phyloP scores from a whole-genome alignment of 805 yeast genomes.

The Yamadazyma takamatsuzukensis region DNA sequence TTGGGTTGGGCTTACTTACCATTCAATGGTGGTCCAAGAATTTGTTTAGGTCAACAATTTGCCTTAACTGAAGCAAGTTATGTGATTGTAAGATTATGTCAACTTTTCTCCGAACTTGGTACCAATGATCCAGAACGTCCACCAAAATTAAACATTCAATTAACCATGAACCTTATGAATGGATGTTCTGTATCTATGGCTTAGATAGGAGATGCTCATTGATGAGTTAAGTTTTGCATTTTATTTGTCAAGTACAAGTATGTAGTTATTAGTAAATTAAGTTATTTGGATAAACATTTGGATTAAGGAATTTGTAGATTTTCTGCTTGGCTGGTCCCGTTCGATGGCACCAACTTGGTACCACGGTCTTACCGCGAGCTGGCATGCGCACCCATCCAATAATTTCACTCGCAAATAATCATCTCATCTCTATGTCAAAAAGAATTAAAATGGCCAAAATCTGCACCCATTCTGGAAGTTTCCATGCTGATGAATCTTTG shows the following conservation, averaged over 20 bases:
- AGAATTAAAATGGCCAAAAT: slow-evolving; percentile 46
- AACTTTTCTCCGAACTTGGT: slow-evolving; percentile 17
- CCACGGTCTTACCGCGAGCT: too few relatives aligned
- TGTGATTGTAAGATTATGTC: slow-evolving; percentile 34
- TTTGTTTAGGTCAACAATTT: slow-evolving; percentile 55
- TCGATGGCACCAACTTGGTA: too few relatives aligned
- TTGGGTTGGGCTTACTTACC: slow-evolving; percentile 50
- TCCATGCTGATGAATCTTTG: slow-evolving; percentile 95
- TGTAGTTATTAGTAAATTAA: not conserved
- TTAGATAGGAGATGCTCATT: not conserved
- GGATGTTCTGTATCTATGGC: too few relatives aligned
- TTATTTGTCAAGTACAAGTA: not conserved
- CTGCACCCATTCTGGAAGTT: slow-evolving; percentile 89
- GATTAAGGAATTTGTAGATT: slow-evolving; percentile 1
- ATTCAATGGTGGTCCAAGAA: slow-evolving; percentile 55
- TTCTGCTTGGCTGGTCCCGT: too few relatives aligned
- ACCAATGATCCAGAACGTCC: slow-evolving; percentile 25
- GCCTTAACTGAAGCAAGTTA: slow-evolving; percentile 52
- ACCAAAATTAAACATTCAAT: slow-evolving; percentile 26
- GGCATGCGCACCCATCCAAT: too few relatives aligned
- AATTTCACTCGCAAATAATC: too few relatives aligned
- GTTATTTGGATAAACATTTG: slow-evolving; percentile 1
- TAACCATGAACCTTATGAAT: slow-evolving; percentile 20
- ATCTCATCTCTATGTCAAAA: not conserved
- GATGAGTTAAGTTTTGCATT: not conserved